Base-by-base conservation (phyloP, 768 basidiomycete genomes). In the Tulasnella sp. region DNA sequence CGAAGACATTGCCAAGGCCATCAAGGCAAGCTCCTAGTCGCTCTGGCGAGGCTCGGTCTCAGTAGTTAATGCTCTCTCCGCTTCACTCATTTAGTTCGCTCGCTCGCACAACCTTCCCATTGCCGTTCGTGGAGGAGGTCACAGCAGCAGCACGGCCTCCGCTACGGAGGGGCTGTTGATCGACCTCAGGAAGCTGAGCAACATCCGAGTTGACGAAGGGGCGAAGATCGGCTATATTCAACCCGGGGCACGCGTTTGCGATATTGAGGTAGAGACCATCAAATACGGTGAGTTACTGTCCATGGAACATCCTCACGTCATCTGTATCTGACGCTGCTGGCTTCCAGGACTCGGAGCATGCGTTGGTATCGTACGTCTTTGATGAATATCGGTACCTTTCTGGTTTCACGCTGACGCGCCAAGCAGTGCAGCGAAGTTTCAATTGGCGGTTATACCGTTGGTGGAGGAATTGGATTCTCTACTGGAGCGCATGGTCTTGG, bases 391-490 rank as follows among this genome's bases (percentile, higher is more conserved):
- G 20, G 6, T 15, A 1, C 20, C 1, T 26, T 6, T 70, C 67
- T 67, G 61, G 1, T 35, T 40, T 70, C 9, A n/a, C 3, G 26
- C n/a, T 48, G 15, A 42, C 29, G 15, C 42, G 3, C 0, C 51
- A 5, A 9, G n/a, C 57, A 23, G 48, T 75, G 74, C 5, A 51
- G 76, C 35, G 5, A n/a, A n/a, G 61, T 77, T 69, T 57, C 57
- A 1, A 35, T 77, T 10, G 42, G 70, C 16, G 76, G 70, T 13
- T 69, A 78, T 10, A 57, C 57, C 26, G 51, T 81, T 23, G 80
- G 80, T 1, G 75, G 75, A 35, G 75, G 75, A 26, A 61, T 77
- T 13, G 61, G 75, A 18, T 48, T 29, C 61, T 69, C 39, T 7
- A 40, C 67, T 26, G 75, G 75, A 37, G 39, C 61, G 39, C 40